Base-by-base conservation (phyloP, 306 rosid genomes). In the Luffa aegyptiaca region DNA sequence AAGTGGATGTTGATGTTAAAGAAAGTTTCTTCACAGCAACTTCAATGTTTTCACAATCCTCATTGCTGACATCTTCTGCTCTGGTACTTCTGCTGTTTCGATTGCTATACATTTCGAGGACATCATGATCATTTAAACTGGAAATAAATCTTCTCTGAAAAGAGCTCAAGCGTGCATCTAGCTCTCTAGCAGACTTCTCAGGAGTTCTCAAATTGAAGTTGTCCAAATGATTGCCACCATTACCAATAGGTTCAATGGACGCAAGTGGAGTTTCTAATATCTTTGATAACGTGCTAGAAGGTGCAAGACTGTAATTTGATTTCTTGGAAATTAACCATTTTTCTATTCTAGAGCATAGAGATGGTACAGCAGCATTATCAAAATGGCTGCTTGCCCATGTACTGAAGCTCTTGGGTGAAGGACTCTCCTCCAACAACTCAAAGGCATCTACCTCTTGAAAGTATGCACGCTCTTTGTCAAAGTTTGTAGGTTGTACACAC, bases 361-460 rank as follows among this genome's bases (percentile, higher is more conserved):
- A 73, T 18, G 98, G 95, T 61, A 91, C 10, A 69, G 79, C 87
- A 53, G 73, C 87, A 71, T 39, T 86, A 62, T 87, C 88, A n/a
- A n/a, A 55, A 49, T 45, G 77, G 61, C 84, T 88, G 31, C 39
- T 49, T 20, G 68, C 83, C 97, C 97, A 95, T 79, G 97, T 86
- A 57, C 86, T 84, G 78, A 69, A 81, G 78, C 87, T 89, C 88
- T 90, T 92, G 41, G 98, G 98, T 8, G 98, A 95, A 83, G 98
- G 98, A 65, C 97, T 92, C 88, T 92, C 98, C 86, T 91, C 97
- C 85, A 90, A 53, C 87, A 95, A 83, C 86, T 95, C 95, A 77
- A 88, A 93, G 82, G 92, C 97, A 87, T 95, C 98, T 82, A 95
- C 93, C 85, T 91, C 93, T 81, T 91, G 81, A 86, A 92, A 92